These are phyloP conservation scores for Batrachochytrium dendrobatidis DNA, from an alignment of 371 early-diverging fungal genomes.

Conservation along the genomic window DNA sequence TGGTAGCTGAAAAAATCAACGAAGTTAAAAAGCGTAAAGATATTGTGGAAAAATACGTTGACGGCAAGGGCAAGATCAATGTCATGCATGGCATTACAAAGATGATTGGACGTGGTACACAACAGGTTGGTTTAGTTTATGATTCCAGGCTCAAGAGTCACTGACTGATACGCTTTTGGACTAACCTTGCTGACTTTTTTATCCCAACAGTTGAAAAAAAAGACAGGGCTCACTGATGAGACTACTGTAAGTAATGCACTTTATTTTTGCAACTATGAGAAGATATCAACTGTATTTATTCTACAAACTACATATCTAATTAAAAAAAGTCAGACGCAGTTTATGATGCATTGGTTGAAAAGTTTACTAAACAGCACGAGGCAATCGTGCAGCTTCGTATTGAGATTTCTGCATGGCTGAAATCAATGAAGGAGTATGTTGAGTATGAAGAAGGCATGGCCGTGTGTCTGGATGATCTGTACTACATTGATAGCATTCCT, in stretches of 20 bases:
- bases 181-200: constrained; percentile 1
- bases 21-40: constrained; percentile 77
- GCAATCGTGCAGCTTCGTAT: constrained; percentile 12
- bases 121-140: constrained; percentile 26
- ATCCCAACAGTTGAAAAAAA: constrained; percentile 41
- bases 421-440: constrained; percentile 32
- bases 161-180: background rate
- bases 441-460: constrained; percentile 54
- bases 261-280: constrained; percentile 7
- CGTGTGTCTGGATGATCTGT: constrained; percentile 50
- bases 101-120: constrained; percentile 56
- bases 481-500: constrained; percentile 33
- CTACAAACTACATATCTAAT: too few species aligned
- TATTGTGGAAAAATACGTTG: constrained; percentile 69
- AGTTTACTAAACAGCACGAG: constrained; percentile 54
- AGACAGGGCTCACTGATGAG: constrained; percentile 41
- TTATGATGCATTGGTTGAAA: constrained; percentile 48
- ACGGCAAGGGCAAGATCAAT: constrained; percentile 57
- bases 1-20: constrained; percentile 72
- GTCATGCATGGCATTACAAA: constrained; percentile 70
- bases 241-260: constrained; percentile 45
- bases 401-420: constrained; percentile 24
- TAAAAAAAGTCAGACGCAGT: constrained; percentile 19
- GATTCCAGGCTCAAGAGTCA: background rate
- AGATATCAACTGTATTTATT: background rate